Conservation (phyloP, 2,329 filamentous ascomycete genomes). For the Hypocreales sp. region DNA sequence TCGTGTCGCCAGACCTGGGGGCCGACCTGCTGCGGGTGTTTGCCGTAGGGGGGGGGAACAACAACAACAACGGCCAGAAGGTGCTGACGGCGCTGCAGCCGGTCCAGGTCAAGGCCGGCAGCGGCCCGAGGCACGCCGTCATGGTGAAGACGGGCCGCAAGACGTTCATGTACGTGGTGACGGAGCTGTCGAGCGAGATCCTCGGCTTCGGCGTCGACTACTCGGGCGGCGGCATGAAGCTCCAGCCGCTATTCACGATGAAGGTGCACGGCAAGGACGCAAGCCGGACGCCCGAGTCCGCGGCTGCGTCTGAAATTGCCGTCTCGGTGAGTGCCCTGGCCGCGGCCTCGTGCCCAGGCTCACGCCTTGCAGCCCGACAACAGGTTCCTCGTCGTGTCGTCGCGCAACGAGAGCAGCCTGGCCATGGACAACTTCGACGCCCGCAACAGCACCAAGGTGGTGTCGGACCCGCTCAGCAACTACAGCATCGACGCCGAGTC, state of each 20-base stretch:
- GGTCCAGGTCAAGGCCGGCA: conserved; percentile 30
- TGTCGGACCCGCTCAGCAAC: conserved; percentile 49
- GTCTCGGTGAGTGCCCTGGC: conserved; percentile 33
- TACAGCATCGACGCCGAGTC: conserved; percentile 37
- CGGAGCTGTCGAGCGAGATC: conserved; percentile 43
- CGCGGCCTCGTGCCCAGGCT: not conserved
- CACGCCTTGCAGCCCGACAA: conserved; percentile 34
- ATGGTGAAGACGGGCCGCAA: conserved; percentile 32
- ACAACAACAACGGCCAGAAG: conserved; percentile 27
- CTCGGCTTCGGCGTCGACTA: conserved; percentile 42
- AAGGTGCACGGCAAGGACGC: conserved; percentile 29
- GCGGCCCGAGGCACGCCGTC: conserved; percentile 49
- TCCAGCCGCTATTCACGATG: conserved; percentile 30
- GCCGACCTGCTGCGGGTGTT: conserved; percentile 45
- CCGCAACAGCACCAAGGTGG: conserved; percentile 24
- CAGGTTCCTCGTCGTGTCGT: conserved; percentile 50
- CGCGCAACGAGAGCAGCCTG: conserved; percentile 46
- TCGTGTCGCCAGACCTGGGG: conserved; percentile 52
- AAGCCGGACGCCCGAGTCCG: conserved; percentile 20
- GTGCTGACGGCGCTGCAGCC: conserved; percentile 23
- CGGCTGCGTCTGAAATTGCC: conserved; percentile 38
- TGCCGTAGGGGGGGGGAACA: too few species aligned
- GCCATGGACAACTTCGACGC: conserved; percentile 27
- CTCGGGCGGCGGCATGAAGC: conserved; percentile 21
- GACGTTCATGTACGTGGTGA: conserved; percentile 43